These are phyloP conservation scores for Venturia carpophila DNA, from an alignment of 2,329 filamentous ascomycete genomes.

Conservation along the genomic window DNA sequence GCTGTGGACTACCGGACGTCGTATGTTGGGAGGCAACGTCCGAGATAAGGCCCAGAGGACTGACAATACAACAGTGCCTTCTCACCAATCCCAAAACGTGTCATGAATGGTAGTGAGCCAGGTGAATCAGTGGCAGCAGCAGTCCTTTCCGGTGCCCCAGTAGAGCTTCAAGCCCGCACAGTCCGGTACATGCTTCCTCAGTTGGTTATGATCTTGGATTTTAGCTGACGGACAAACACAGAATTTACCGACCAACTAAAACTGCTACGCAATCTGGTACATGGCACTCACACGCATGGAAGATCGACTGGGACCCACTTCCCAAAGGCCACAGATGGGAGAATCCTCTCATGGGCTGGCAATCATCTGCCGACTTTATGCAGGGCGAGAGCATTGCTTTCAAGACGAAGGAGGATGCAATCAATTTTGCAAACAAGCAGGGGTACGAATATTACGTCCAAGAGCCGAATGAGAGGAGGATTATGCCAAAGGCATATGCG, in stretches of 20 bases:
- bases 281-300: slow-evolving; percentile 79
- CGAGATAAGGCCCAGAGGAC: not conserved
- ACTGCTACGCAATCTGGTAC: slow-evolving; percentile 92
- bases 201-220: not conserved
- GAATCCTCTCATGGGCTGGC: slow-evolving; percentile 97
- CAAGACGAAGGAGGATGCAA: slow-evolving; percentile 87
- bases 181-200: slow-evolving; percentile 60
- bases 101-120: slow-evolving; percentile 87
- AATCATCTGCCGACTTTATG: slow-evolving; percentile 90
- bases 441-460: slow-evolving; percentile 99
- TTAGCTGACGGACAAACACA: slow-evolving; percentile 33
- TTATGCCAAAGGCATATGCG: slow-evolving; percentile 88
- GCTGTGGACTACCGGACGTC: slow-evolving; percentile 83
- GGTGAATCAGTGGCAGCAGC: slow-evolving; percentile 68
- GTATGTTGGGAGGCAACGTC: slow-evolving; percentile 45
- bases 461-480: slow-evolving; percentile 82
- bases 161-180: slow-evolving; percentile 86
- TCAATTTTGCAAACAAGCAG: slow-evolving; percentile 94
- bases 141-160: slow-evolving; percentile 81
- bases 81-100: slow-evolving; percentile 79
- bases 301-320: slow-evolving; percentile 97
- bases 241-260: slow-evolving; percentile 87
- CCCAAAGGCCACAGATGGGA: slow-evolving; percentile 94
- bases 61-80: slow-evolving; percentile 55
- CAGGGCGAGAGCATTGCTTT: slow-evolving; percentile 89